phyloP scores from a whole-genome alignment of 768 basidiomycete species.

The Mycena rosella region DNA sequence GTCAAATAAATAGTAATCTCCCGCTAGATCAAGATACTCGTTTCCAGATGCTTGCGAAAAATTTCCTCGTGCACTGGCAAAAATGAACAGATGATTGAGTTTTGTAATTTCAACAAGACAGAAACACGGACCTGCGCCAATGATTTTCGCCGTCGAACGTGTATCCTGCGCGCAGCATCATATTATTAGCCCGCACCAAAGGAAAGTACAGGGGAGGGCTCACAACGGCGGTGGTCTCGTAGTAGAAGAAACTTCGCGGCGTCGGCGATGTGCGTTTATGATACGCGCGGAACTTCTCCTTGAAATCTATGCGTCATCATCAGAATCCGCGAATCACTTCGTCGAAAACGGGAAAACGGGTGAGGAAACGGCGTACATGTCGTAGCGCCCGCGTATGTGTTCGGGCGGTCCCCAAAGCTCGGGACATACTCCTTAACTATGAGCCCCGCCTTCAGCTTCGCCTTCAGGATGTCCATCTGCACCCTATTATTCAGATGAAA shows the following conservation, averaged over 20 bases:
- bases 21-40: constrained; percentile 26
- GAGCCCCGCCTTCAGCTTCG: constrained; percentile 69
- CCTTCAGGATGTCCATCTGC: constrained; percentile 68
- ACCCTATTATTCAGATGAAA: too few relatives aligned
- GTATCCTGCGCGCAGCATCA: constrained; percentile 24
- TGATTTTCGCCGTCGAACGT: constrained; percentile 36
- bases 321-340: too few relatives aligned
- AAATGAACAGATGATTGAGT: too few relatives aligned
- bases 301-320: constrained; percentile 62
- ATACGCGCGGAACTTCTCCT: constrained; percentile 73
- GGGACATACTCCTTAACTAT: constrained; percentile 71
- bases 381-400: constrained; percentile 70
- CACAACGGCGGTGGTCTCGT: constrained; percentile 67
- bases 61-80: constrained; percentile 57
- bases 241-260: constrained; percentile 61
- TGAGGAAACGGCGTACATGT: constrained; percentile 64
- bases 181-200: not conserved
- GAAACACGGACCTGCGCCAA: constrained; percentile 34
- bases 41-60: constrained; percentile 44
- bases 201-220: constrained; percentile 34
- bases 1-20: not conserved
- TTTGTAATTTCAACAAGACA: too few relatives aligned
- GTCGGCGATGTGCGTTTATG: constrained; percentile 73
- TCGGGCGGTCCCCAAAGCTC: constrained; percentile 68
- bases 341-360: too few relatives aligned